Conservation (phyloP, 2,329 filamentous ascomycete species). For the Coccinonectria pachysandricola region DNA sequence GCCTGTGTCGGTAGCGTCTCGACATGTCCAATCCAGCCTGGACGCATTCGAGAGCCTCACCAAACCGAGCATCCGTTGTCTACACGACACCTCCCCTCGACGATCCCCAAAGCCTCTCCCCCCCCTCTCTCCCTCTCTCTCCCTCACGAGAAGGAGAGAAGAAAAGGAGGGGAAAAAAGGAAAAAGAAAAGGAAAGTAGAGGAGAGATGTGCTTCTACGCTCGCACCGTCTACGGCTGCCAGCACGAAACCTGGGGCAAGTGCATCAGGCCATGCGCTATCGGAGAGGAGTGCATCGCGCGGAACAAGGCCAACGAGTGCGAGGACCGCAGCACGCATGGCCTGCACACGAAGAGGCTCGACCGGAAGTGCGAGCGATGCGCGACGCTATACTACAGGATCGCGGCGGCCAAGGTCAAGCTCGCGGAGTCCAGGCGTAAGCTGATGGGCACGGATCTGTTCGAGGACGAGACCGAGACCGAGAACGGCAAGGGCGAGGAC, state of each 20-base stretch:
- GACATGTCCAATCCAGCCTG: too few species aligned
- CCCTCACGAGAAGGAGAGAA: too few species aligned
- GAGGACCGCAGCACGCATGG: slow-evolving; percentile 11
- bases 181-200: background rate
- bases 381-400: slow-evolving; percentile 10
- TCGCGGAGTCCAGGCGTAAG: slow-evolving; percentile 6
- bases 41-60: too few species aligned
- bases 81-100: too few species aligned
- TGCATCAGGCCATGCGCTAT: slow-evolving; percentile 13
- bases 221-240: slow-evolving; percentile 16
- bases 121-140: too few species aligned
- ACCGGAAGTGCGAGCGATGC: slow-evolving; percentile 16
- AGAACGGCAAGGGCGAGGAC: background rate
- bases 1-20: too few species aligned
- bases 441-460: slow-evolving; percentile 1
- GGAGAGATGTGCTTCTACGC: slow-evolving; percentile 20
- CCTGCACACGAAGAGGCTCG: slow-evolving; percentile 11
- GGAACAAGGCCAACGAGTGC: slow-evolving; percentile 10
- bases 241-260: slow-evolving; percentile 18
- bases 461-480: slow-evolving; percentile 2
- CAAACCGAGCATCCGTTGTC: too few species aligned
- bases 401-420: slow-evolving; percentile 5
- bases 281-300: slow-evolving; percentile 7
- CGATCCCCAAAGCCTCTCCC: too few species aligned
- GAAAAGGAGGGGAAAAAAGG: too few species aligned